phyloP scores from a whole-genome alignment of 1,284 basidiomycete genomes.

The Athelia sp. region DNA sequence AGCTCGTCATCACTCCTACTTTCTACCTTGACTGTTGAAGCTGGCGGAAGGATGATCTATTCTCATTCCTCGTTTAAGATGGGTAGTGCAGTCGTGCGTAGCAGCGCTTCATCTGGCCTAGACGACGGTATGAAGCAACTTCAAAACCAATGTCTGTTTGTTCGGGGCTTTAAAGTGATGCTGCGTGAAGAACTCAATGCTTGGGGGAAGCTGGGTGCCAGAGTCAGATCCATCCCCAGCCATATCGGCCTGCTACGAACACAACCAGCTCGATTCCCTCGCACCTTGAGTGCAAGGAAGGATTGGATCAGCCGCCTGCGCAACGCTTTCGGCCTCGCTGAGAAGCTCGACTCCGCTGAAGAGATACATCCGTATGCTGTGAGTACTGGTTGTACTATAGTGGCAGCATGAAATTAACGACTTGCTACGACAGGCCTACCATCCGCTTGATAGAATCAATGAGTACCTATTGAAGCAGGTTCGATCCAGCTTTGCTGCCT shows the following conservation, averaged over 20 bases:
- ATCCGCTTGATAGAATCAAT: background rate
- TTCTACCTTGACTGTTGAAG: background rate
- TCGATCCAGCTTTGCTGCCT: background rate
- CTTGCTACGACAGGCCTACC: background rate
- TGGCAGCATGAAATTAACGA: too few species aligned
- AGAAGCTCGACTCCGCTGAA: background rate
- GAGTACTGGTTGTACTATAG: too few species aligned
- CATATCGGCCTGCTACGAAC: too few species aligned
- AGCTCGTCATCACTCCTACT: background rate
- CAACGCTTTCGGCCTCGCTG: too few species aligned
- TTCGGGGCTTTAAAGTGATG: background rate
- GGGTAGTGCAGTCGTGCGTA: background rate
- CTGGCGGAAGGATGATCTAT: too few species aligned
- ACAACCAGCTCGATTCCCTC: too few species aligned
- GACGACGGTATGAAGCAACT: background rate
- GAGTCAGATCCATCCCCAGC: background rate
- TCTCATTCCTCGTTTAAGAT: background rate
- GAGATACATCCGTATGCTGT: background rate
- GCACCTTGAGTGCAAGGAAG: too few species aligned
- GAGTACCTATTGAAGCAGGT: background rate
- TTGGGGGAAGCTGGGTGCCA: background rate
- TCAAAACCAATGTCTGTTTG: background rate
- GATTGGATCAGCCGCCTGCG: too few species aligned
- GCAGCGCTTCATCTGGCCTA: background rate
- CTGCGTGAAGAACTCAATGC: background rate